Evolutionary conservation across 1,284 basidiomycete genomes (phyloP), one percentile per base, ranked within the genome.

Genomic region (Cryptococcus maquisensis): DNA sequence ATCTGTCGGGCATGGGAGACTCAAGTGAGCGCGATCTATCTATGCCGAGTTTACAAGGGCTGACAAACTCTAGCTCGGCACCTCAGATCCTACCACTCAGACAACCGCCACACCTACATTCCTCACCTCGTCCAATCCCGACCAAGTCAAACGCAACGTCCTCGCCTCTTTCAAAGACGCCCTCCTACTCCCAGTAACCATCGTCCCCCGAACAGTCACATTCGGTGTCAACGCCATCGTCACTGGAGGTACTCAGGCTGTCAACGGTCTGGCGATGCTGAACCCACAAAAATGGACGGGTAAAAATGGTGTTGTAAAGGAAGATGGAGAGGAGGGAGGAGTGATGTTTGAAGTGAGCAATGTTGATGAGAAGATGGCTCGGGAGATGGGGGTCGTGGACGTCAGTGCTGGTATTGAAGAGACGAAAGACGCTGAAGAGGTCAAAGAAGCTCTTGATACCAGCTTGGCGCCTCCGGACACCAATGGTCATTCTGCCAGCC

Each of bases 151-250:
- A 71, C 84, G 90, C 20, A 96, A 88, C 60, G 89, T 98, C 12
- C 81, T 98, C 1, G 86, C 90, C 0, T 90, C 90, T 0, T 98
- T 98, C 76, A 89, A 89, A 10, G 86, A 90, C 56, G 84, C 92
- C 0, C 83, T 98, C 0, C 79, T 98, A 0, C 79, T 97, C 0
- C 95, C 95, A 0, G 95, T 98, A 18, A 96, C 92, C 1, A 96
- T 98, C 63, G 93, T 98, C 1, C 95, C 95, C 0, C 84, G 90
- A 9, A 89, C 91, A 0, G 85, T 86, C 38, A 77, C 75, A 0
- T 79, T 77, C 37, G 88, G 91, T 8, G 85, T 87, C 21, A 85
- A 83, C n/a, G 88, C 83, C 0, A 79, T 88, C 23, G 78, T 77
- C 10, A 72, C 75, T 4, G 80, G 78, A 7, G 86, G 88, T 0